phyloP scores from a whole-genome alignment of 768 basidiomycete genomes.

The Candolleomyces eurysporus region DNA sequence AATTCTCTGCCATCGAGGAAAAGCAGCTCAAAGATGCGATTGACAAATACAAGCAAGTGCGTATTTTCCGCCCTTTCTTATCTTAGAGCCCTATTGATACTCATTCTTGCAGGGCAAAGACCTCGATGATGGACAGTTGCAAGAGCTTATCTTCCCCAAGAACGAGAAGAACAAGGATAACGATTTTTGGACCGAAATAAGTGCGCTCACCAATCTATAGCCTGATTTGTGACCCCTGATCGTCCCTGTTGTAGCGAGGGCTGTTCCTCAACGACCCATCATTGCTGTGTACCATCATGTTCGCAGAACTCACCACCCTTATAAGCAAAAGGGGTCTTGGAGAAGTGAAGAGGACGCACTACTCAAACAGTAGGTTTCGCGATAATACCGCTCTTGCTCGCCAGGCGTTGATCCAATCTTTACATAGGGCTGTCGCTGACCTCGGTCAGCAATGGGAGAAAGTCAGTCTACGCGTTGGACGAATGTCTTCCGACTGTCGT shows the following conservation, averaged over 20 bases:
- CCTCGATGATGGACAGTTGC: slow-evolving; percentile 54
- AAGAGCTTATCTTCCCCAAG: slow-evolving; percentile 67
- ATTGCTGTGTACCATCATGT: slow-evolving; percentile 84
- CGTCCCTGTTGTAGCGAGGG: slow-evolving; percentile 45
- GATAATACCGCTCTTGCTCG: background rate
- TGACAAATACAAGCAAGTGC: slow-evolving; percentile 56
- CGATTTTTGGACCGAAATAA: slow-evolving; percentile 79
- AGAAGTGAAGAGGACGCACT: slow-evolving; percentile 57
- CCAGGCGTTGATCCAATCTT: background rate
- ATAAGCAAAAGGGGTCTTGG: slow-evolving; percentile 73
- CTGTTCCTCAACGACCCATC: slow-evolving; percentile 74
- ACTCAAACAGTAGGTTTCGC: slow-evolving; percentile 54
- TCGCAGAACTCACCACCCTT: slow-evolving; percentile 65
- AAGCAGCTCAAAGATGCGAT: slow-evolving; percentile 64
- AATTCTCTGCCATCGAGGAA: slow-evolving; percentile 79
- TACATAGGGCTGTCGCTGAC: slow-evolving; percentile 60
- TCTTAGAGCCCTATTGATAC: background rate
- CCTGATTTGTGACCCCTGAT: slow-evolving; percentile 6
- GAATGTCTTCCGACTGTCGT: slow-evolving; percentile 78
- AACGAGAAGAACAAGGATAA: slow-evolving; percentile 58
- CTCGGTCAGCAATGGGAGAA: slow-evolving; percentile 83
- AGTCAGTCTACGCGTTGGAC: slow-evolving; percentile 65
- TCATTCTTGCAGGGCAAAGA: slow-evolving; percentile 40
- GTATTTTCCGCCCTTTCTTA: slow-evolving; percentile 18
- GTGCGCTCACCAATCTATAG: slow-evolving; percentile 37